phyloP scores from a whole-genome alignment of 2,329 filamentous ascomycete species.

The Lanzia echinophila region DNA sequence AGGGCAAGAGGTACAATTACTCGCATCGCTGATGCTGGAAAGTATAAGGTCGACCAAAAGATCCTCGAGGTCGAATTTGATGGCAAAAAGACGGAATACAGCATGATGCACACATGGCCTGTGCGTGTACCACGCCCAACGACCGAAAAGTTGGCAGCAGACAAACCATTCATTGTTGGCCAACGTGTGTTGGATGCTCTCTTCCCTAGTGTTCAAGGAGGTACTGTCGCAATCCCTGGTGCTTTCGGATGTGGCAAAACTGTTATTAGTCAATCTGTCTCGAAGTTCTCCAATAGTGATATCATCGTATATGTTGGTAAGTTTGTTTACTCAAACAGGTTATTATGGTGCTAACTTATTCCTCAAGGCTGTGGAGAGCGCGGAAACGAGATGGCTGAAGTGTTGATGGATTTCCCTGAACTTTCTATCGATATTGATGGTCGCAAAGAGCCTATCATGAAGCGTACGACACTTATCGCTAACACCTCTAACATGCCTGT shows the following conservation, averaged over 20 bases:
- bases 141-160: conserved; percentile 83
- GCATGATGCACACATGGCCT: conserved; percentile 99
- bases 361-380: conserved; percentile 58
- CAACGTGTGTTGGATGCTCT: conserved; percentile 94
- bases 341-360: background rate
- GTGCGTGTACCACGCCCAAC: conserved; percentile 91
- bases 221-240: conserved; percentile 95
- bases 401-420: conserved; percentile 99
- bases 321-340: background rate
- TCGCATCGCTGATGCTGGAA: conserved; percentile 79
- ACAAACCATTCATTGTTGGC: conserved; percentile 89
- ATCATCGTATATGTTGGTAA: conserved; percentile 88
- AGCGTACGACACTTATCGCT: conserved; percentile 95
- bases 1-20: conserved; percentile 89
- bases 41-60: conserved; percentile 90
- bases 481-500: conserved; percentile 99
- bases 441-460: conserved; percentile 98
- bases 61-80: conserved; percentile 96
- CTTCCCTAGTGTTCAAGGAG: conserved; percentile 93
- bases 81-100: conserved; percentile 86
- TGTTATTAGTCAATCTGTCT: conserved; percentile 96
- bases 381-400: conserved; percentile 99
- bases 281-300: conserved; percentile 99
- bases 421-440: conserved; percentile 91
- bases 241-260: conserved; percentile 99